These are phyloP conservation scores for Parsonsia alboflavescens DNA, from an alignment of 257 asterid species.

Conservation along the genomic window DNA sequence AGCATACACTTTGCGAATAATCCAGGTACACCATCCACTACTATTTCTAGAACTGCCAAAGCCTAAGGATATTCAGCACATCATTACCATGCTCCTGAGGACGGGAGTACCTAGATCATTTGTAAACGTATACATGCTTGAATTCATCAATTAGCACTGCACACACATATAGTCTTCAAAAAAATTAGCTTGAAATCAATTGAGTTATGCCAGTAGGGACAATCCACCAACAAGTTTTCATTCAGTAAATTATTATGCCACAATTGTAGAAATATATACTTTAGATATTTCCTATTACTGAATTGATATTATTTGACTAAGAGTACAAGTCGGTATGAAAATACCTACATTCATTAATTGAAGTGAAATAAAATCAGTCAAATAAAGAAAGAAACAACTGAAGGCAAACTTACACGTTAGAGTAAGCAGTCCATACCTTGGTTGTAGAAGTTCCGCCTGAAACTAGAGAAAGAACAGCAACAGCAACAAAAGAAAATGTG, in stretches of 20 bases:
- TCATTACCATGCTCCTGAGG: too few species aligned
- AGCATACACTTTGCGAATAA: not conserved
- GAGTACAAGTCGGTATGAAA: not conserved
- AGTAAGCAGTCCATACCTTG: slow-evolving; percentile 74
- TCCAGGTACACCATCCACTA: not conserved
- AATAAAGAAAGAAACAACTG: not conserved
- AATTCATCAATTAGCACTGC: too few species aligned
- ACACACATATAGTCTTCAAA: too few species aligned
- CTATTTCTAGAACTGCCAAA: not conserved
- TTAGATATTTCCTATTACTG: not conserved
- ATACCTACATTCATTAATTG: not conserved
- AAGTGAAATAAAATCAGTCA: not conserved
- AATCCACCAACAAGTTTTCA: not conserved
- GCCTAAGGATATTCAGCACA: too few species aligned
- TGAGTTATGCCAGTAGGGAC: not conserved
- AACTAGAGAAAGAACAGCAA: slow-evolving; percentile 15
- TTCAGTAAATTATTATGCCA: not conserved
- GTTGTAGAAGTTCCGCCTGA: slow-evolving; percentile 55
- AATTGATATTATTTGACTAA: not conserved
- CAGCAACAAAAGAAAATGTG: not conserved
- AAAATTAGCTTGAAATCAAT: too few species aligned
- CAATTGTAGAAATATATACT: not conserved
- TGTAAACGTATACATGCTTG: too few species aligned
- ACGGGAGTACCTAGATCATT: too few species aligned
- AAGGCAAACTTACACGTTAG: slow-evolving; percentile 42